A percentile compares a stretch with the other conserved stretches of the same genome.
These are phyloP conservation scores for Gastrodia elata DNA, from an alignment of 106 monocot species.

Conservation along the genomic window DNA sequence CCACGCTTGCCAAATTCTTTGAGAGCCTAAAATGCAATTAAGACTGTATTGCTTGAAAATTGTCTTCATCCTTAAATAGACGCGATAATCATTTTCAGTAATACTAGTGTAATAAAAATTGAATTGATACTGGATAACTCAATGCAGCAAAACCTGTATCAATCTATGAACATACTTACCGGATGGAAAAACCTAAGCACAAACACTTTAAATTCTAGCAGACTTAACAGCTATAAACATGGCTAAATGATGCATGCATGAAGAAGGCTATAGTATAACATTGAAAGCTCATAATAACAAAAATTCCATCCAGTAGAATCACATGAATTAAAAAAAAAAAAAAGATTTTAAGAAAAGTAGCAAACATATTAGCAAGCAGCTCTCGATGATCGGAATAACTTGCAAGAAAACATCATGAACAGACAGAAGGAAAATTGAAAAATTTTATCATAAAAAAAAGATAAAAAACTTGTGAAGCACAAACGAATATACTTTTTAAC, in stretches of 20 bases:
- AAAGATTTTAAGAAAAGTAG: too few species aligned
- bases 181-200: neutral
- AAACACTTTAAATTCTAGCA: neutral
- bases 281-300: neutral
- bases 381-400: too few species aligned
- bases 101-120: neutral
- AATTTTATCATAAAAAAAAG: too few species aligned
- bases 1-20: too few species aligned
- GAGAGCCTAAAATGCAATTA: too few species aligned
- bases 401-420: too few species aligned
- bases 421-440: too few species aligned
- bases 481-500: too few species aligned
- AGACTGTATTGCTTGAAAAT: too few species aligned
- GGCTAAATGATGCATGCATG: neutral
- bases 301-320: conserved; percentile 1
- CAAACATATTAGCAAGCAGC: too few species aligned
- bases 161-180: neutral
- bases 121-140: neutral
- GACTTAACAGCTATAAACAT: neutral
- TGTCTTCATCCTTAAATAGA: neutral
- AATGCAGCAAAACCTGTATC: neutral
- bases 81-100: neutral
- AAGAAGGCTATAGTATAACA: neutral
- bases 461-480: too few species aligned
- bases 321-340: neutral